Conservation (phyloP, 1,284 basidiomycete species). For the Puccinia horiana region DNA sequence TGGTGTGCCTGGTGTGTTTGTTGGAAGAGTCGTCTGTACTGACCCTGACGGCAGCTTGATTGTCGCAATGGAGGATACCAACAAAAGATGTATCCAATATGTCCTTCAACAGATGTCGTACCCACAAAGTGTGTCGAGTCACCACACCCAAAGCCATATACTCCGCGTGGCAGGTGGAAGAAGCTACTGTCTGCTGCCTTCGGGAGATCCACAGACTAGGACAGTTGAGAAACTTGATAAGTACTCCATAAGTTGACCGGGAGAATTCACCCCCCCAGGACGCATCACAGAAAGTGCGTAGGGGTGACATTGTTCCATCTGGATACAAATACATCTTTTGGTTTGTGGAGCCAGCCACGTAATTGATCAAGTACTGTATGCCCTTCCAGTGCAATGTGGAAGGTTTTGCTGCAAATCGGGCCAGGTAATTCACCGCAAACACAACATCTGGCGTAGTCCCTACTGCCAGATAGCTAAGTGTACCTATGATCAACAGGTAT, state of each 20-base stretch:
- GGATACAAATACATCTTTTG: not conserved
- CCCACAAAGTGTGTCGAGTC: too few relatives aligned
- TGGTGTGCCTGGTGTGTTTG: not conserved
- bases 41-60: not conserved
- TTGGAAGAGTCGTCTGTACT: too few relatives aligned
- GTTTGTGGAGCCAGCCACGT: not conserved
- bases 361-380: too few relatives aligned
- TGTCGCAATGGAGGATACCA: not conserved
- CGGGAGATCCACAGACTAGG: not conserved
- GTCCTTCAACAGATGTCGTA: not conserved
- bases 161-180: conserved; percentile 8
- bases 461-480: conserved; percentile 7
- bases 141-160: not conserved
- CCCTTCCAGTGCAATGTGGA: not conserved
- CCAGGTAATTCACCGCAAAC: conserved; percentile 13
- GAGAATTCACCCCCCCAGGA: not conserved
- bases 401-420: conserved; percentile 16
- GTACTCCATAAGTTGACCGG: not conserved
- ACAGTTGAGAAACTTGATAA: not conserved
- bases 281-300: not conserved
- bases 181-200: not conserved
- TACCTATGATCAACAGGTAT: conserved; percentile 5
- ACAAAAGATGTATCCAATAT: not conserved
- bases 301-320: not conserved
- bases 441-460: not conserved